Percentiles rank a stretch among this genome's conserved stretches.
These are phyloP conservation scores for Crithidia expoeki DNA, from an alignment of 208 protist genomes.

Conservation along the genomic window DNA sequence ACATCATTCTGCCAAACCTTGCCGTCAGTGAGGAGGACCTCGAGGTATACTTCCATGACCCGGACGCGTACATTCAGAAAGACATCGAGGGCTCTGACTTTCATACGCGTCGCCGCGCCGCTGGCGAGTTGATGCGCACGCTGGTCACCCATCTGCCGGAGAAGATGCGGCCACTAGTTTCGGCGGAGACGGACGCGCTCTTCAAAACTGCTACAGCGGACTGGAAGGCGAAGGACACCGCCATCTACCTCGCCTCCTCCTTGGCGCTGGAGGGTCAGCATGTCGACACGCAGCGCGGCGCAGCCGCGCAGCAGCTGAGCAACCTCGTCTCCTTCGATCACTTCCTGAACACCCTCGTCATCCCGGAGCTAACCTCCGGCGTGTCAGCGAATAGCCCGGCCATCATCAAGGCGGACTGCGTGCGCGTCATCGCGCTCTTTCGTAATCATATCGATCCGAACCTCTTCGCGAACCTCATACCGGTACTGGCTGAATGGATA, in stretches of 20 bases:
- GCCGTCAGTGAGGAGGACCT: conserved; percentile 87
- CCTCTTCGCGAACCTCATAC: conserved; percentile 59
- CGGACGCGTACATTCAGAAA: conserved; percentile 96
- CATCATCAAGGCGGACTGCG: conserved; percentile 95
- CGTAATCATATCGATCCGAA: conserved; percentile 78
- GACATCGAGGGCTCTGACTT: conserved; percentile 97
- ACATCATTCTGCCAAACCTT: conserved; percentile 96
- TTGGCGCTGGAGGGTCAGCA: conserved; percentile 82
- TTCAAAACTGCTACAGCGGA: conserved; percentile 67
- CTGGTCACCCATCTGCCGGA: conserved; percentile 81
- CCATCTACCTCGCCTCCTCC: conserved; percentile 95
- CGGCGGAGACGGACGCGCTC: conserved; percentile 47
- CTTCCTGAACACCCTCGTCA: conserved; percentile 87
- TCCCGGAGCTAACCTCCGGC: conserved; percentile 84
- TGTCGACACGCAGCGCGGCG: conserved; percentile 64
- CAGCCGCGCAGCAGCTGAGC: conserved; percentile 52
- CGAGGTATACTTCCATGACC: conserved; percentile 93
- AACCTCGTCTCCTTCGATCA: conserved; percentile 84
- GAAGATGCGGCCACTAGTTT: conserved; percentile 61
- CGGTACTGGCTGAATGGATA: conserved; percentile 74
- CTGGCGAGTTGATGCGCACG: conserved; percentile 91
- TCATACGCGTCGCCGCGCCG: conserved; percentile 92
- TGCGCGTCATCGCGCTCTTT: conserved; percentile 96
- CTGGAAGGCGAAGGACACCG: conserved; percentile 96
- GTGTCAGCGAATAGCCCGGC: conserved; percentile 53